A percentile compares a stretch with the other conserved stretches of the same genome.
Conservation (phyloP, 179 eudicot genomes). For the Silene coronaria region DNA sequence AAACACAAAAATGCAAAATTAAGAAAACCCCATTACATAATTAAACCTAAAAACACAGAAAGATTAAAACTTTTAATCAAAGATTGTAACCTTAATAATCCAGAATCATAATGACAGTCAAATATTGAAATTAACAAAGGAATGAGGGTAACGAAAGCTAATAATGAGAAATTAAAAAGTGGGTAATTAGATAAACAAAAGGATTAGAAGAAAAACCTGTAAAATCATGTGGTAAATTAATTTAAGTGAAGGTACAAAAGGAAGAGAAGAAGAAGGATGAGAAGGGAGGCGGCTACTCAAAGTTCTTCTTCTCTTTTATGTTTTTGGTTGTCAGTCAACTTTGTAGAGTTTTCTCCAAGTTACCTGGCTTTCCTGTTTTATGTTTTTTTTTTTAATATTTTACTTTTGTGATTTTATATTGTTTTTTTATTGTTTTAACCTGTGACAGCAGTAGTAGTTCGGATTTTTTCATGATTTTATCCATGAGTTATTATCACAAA, state of each 20-base stretch:
- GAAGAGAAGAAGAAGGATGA: too few relatives aligned
- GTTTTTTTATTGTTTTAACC: too few relatives aligned
- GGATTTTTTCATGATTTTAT: too few relatives aligned
- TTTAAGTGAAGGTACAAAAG: too few relatives aligned
- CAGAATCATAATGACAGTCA: neutral
- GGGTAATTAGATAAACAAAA: neutral
- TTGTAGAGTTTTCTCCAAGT: conserved; percentile 33
- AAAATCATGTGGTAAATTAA: conserved; percentile 10
- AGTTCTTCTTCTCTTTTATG: conserved; percentile 1
- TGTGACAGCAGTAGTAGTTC: too few relatives aligned
- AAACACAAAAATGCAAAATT: neutral
- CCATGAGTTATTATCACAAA: too few relatives aligned
- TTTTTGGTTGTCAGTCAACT: conserved; percentile 24
- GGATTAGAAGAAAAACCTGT: conserved; percentile 16
- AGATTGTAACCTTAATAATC: neutral
- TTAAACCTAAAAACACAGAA: neutral
- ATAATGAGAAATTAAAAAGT: neutral
- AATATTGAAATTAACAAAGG: neutral
- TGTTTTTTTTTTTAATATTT: too few relatives aligned
- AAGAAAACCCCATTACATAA: neutral
- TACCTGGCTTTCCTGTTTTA: conserved; percentile 25
- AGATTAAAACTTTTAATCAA: conserved; percentile 14
- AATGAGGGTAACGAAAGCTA: conserved; percentile 3
- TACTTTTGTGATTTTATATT: too few relatives aligned
- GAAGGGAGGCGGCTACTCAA: conserved; percentile 14